These are phyloP conservation scores for Phialophora macrospora DNA, from an alignment of 2,329 filamentous ascomycete species.

Conservation along the genomic window DNA sequence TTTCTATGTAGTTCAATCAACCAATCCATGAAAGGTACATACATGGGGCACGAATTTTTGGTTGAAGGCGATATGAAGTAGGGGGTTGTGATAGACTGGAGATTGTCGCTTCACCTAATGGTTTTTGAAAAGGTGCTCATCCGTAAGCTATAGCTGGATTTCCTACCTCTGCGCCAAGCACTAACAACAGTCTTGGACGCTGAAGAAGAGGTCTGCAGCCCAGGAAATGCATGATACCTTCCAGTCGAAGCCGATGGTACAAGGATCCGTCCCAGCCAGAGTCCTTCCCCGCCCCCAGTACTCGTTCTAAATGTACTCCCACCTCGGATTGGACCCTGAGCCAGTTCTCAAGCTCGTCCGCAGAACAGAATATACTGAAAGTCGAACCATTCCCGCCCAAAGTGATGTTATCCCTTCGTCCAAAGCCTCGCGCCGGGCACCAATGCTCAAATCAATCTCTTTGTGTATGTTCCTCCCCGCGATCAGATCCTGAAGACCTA, in stretches of 20 bases:
- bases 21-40: no score
- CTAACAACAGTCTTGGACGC: neutral
- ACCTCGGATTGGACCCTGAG: neutral
- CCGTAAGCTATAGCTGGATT: neutral
- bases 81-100: neutral
- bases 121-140: neutral
- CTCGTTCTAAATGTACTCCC: neutral
- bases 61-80: neutral
- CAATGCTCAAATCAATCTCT: constrained; percentile 6
- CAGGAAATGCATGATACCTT: neutral
- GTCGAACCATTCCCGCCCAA: neutral
- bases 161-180: neutral
- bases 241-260: neutral
- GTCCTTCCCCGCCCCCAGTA: neutral
- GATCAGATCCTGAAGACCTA: neutral
- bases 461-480: neutral
- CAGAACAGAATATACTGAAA: neutral
- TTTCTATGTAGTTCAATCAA: no score
- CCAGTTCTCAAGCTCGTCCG: neutral
- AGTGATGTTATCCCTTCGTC: neutral
- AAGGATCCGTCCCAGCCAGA: no score
- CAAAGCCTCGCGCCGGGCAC: neutral
- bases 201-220: neutral
- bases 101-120: neutral
- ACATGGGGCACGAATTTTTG: neutral